A percentile compares a stretch with the other conserved stretches of the same genome.
Conservation (phyloP, 257 asterid genomes). For the Nemophila menziesii region DNA sequence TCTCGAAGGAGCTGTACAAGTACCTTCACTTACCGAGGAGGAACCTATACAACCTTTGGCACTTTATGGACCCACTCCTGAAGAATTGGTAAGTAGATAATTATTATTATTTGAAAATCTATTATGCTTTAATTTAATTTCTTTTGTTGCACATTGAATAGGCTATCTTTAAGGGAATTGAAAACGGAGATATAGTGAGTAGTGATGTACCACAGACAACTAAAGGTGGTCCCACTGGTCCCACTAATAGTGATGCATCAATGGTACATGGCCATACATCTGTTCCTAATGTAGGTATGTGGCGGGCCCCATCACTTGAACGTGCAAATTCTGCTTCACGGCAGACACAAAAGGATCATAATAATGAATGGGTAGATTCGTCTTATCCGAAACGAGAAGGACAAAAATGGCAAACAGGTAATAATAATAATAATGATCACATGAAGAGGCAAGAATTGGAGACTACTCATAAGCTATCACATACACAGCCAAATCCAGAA, state of each 20-base stretch:
- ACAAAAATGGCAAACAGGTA: slow-evolving; percentile 44
- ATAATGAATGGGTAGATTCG: slow-evolving; percentile 25
- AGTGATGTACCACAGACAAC: slow-evolving; percentile 78
- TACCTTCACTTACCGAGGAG: slow-evolving; percentile 67
- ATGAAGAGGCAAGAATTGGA: slow-evolving; percentile 58
- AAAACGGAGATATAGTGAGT: slow-evolving; percentile 63
- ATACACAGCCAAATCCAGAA: slow-evolving; percentile 60
- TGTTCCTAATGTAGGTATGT: slow-evolving; percentile 27
- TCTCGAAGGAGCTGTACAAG: slow-evolving; percentile 33
- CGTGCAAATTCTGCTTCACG: slow-evolving; percentile 29
- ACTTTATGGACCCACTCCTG: slow-evolving; percentile 49
- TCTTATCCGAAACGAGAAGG: slow-evolving; percentile 29
- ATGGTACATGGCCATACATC: neutral
- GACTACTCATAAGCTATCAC: slow-evolving; percentile 33
- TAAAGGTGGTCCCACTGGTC: slow-evolving; percentile 53
- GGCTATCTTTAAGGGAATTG: slow-evolving; percentile 80
- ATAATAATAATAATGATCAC: slow-evolving; percentile 32
- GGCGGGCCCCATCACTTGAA: slow-evolving; percentile 73
- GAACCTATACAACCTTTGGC: slow-evolving; percentile 69
- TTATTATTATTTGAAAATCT: neutral
- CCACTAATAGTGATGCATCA: neutral
- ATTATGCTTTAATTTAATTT: neutral
- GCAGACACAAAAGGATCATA: slow-evolving; percentile 34
- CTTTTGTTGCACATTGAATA: slow-evolving; percentile 24
- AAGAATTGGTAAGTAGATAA: slow-evolving; percentile 56